Conservation (phyloP, 805 yeast genomes). For the Teunomyces aglyptinius region DNA sequence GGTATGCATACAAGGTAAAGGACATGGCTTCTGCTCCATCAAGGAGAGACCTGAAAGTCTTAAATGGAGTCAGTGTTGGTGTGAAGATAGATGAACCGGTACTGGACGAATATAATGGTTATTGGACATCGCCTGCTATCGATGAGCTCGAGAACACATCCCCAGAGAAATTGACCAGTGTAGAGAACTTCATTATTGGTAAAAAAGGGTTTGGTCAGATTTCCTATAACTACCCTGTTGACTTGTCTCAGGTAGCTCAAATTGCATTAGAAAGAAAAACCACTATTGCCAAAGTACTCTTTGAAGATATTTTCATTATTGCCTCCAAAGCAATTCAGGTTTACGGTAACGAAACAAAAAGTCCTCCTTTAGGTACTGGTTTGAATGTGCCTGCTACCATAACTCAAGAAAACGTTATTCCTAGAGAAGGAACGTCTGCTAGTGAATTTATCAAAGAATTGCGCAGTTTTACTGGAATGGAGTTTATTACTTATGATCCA, state of each 20-base stretch:
- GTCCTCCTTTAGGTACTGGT: conserved; percentile 64
- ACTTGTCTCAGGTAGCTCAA: conserved; percentile 51
- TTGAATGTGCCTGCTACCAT: conserved; percentile 76
- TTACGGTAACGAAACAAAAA: conserved; percentile 39
- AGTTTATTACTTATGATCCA: conserved; percentile 77
- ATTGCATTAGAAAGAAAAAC: conserved; percentile 31
- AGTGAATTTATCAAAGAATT: conserved; percentile 50
- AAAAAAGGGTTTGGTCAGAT: conserved; percentile 68
- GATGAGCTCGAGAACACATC: conserved; percentile 45
- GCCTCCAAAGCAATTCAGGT: conserved; percentile 53
- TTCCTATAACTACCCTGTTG: conserved; percentile 66
- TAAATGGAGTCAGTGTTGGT: conserved; percentile 13
- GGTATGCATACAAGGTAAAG: conserved; percentile 14
- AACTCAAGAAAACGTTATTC: conserved; percentile 57
- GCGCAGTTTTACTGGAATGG: conserved; percentile 62
- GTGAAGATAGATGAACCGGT: conserved; percentile 3
- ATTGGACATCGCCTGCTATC: conserved; percentile 73
- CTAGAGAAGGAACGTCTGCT: conserved; percentile 44
- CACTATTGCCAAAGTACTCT: conserved; percentile 43
- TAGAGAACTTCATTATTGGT: conserved; percentile 67
- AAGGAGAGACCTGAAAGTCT: conserved; percentile 8
- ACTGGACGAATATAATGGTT: conserved; percentile 33
- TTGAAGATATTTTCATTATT: conserved; percentile 37
- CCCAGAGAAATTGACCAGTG: conserved; percentile 47
- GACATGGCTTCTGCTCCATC: neutral